These are phyloP conservation scores for Zalaria sp. DNA, from an alignment of 2,329 filamentous ascomycete species.

Conservation along the genomic window DNA sequence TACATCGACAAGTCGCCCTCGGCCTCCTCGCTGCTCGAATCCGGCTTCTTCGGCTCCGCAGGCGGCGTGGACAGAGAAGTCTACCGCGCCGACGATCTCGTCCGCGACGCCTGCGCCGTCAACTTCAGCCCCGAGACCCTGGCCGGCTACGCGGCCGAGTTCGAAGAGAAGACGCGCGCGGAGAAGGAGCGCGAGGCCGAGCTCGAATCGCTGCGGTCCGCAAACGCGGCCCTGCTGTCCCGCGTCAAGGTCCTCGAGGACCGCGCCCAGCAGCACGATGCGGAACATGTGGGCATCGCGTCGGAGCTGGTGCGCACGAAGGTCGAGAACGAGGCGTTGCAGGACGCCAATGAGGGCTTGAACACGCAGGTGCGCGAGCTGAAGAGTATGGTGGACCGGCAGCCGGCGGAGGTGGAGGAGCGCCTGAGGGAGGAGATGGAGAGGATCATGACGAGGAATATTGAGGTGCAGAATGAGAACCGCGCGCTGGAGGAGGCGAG, in stretches of 20 bases:
- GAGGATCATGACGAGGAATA: slow-evolving; percentile 78
- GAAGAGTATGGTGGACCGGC: slow-evolving; percentile 72
- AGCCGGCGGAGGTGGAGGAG: slow-evolving; percentile 76
- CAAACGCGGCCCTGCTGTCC: slow-evolving; percentile 52
- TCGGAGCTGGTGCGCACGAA: slow-evolving; percentile 86
- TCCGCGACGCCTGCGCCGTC: slow-evolving; percentile 81
- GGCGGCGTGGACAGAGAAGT: slow-evolving; percentile 87
- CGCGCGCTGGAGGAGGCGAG: slow-evolving; percentile 75
- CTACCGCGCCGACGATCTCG: slow-evolving; percentile 84
- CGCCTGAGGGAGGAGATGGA: slow-evolving; percentile 76
- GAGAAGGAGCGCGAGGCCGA: slow-evolving; percentile 77
- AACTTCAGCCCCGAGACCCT: slow-evolving; percentile 74
- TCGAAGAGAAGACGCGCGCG: slow-evolving; percentile 76
- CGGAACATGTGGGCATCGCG: slow-evolving; percentile 79
- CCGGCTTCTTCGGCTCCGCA: slow-evolving; percentile 90
- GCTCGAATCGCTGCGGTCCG: slow-evolving; percentile 55
- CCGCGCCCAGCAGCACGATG: slow-evolving; percentile 73
- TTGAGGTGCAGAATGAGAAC: slow-evolving; percentile 90
- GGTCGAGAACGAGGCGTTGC: slow-evolving; percentile 80
- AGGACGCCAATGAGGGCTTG: slow-evolving; percentile 79
- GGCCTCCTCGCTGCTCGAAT: slow-evolving; percentile 84
- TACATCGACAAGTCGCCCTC: slow-evolving; percentile 94
- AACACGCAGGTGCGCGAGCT: slow-evolving; percentile 76
- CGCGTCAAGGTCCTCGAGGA: slow-evolving; percentile 79
- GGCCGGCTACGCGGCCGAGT: slow-evolving; percentile 68